Evolutionary conservation across 306 rosid species (phyloP).

Genomic region (Phaseolus lunatus): DNA sequence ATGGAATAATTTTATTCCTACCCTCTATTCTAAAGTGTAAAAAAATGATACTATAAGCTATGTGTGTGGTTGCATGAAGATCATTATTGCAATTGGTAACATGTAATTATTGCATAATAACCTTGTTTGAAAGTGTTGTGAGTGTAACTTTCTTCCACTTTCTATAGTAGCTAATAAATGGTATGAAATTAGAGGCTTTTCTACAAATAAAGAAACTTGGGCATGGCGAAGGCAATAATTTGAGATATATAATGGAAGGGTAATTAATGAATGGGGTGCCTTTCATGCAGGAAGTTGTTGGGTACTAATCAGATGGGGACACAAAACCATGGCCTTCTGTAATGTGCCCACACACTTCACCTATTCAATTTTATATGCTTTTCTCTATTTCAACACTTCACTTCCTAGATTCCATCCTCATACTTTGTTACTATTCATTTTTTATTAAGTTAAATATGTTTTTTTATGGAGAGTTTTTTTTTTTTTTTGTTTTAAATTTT

Average conservation of each 20-base stretch:
- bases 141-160: background rate
- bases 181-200: background rate
- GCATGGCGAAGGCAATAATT: slow-evolving; percentile 27
- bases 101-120: background rate
- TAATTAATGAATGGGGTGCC: slow-evolving; percentile 26
- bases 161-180: background rate
- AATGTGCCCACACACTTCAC: background rate
- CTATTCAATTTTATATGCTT: background rate
- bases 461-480: too few relatives aligned
- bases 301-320: slow-evolving; percentile 40
- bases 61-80: background rate
- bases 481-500: too few relatives aligned
- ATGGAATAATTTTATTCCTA: background rate
- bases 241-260: slow-evolving; percentile 2
- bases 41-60: background rate
- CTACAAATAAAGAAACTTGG: slow-evolving; percentile 3
- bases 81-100: background rate
- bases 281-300: slow-evolving; percentile 32
- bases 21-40: background rate
- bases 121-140: background rate
- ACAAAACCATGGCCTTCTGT: background rate
- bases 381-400: slow-evolving; percentile 11
- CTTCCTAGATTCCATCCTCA: background rate
- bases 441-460: too few relatives aligned
- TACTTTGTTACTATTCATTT: too few relatives aligned